Conservation (phyloP, 148 eudicot species). For the Spergularia bocconei region DNA sequence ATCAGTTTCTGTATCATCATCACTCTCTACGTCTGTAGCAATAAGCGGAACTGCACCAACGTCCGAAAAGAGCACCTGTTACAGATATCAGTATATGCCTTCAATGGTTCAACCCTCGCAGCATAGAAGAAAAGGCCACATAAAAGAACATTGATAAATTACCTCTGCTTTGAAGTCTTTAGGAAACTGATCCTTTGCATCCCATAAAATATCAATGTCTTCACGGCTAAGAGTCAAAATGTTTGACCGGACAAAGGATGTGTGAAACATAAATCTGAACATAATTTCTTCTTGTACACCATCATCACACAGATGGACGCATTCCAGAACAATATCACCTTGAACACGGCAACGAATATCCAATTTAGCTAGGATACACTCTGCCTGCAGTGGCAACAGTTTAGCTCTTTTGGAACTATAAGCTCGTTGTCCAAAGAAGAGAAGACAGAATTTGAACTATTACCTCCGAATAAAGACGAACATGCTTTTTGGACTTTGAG, state of each 20-base stretch:
- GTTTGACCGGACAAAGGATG: constrained; percentile 65
- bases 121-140: constrained; percentile 19
- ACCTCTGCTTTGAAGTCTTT: constrained; percentile 80
- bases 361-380: constrained; percentile 62
- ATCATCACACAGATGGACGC: constrained; percentile 61
- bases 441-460: constrained; percentile 9
- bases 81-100: constrained; percentile 42
- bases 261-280: constrained; percentile 81
- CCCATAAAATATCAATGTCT: constrained; percentile 75
- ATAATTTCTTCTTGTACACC: constrained; percentile 57
- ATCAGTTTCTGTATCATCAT: constrained; percentile 59
- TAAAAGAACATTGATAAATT: constrained; percentile 21
- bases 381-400: constrained; percentile 52
- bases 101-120: constrained; percentile 34
- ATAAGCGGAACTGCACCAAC: constrained; percentile 54
- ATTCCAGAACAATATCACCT: constrained; percentile 83
- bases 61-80: constrained; percentile 84
- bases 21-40: constrained; percentile 38
- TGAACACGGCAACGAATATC: constrained; percentile 66
- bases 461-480: constrained; percentile 58
- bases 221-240: constrained; percentile 60
- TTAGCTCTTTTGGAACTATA: constrained; percentile 19
- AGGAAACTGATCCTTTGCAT: constrained; percentile 59
- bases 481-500: constrained; percentile 44
- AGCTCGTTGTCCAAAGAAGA: background rate